Evolutionary conservation across 192 early-diverging fungal species (phyloP).

Genomic region (Borealophlyctis nickersoniae): DNA sequence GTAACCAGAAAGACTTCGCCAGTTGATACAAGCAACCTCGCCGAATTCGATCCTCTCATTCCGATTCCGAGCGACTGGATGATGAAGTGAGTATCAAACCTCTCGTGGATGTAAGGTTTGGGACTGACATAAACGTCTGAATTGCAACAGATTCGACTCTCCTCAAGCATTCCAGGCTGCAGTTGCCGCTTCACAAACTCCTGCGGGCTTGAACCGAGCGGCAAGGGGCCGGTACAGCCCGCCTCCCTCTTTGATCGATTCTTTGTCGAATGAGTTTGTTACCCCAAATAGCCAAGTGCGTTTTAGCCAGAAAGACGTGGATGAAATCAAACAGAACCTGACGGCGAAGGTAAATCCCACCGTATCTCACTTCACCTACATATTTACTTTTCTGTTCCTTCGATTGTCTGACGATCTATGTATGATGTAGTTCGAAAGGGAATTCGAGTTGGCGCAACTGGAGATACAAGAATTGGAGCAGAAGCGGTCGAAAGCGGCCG

Average conservation of each 20-base stretch:
- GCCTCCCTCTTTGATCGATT: not conserved
- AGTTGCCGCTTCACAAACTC: not conserved
- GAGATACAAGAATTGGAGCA: slow-evolving; percentile 2
- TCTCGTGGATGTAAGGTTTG: not conserved
- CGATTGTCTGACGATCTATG: too few species aligned
- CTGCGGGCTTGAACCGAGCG: not conserved
- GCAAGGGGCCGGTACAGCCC: not conserved
- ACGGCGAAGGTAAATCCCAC: not conserved
- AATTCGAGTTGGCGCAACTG: slow-evolving; percentile 3
- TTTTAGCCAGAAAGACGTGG: not conserved
- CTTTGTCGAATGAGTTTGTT: not conserved
- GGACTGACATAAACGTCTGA: not conserved
- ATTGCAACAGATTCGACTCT: not conserved
- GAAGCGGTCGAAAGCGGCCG: not conserved
- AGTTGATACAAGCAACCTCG: too few species aligned
- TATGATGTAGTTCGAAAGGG: not conserved
- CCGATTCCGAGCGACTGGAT: not conserved
- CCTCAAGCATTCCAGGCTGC: not conserved
- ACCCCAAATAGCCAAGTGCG: not conserved
- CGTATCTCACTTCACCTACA: too few species aligned
- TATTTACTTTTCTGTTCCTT: too few species aligned
- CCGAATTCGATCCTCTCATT: not conserved
- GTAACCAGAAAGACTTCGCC: too few species aligned
- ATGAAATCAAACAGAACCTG: not conserved
- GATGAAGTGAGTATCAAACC: not conserved